Percentiles rank a stretch among this genome's conserved stretches.
Evolutionary conservation across 2,329 filamentous ascomycete genomes (phyloP).

Genomic region (Grosmannia huntii): DNA sequence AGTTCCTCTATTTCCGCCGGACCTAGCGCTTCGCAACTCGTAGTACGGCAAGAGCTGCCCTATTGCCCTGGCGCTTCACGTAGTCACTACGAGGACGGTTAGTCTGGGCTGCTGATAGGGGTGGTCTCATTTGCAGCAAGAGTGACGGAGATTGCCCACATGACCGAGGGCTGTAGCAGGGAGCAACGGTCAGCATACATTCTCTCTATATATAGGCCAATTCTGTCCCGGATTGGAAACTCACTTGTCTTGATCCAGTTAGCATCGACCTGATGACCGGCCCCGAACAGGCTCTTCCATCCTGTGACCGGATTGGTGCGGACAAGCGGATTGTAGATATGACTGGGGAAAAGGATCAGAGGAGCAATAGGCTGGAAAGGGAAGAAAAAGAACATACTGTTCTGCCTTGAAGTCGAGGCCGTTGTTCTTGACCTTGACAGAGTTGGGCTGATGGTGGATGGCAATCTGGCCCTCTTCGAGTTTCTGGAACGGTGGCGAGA

Average conservation of each 20-base stretch:
- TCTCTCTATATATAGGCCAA: background rate
- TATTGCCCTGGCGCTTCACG: slow-evolving; percentile 18
- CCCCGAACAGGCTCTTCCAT: slow-evolving; percentile 20
- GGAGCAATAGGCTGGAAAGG: too few species aligned
- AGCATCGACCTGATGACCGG: slow-evolving; percentile 17
- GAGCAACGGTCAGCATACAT: background rate
- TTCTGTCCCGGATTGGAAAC: background rate
- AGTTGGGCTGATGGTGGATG: slow-evolving; percentile 19
- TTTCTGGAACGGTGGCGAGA: slow-evolving; percentile 15
- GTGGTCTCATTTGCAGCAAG: too few species aligned
- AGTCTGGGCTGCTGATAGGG: too few species aligned
- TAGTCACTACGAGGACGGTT: slow-evolving; percentile 12
- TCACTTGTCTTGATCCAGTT: slow-evolving; percentile 20
- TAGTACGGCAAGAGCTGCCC: slow-evolving; percentile 18
- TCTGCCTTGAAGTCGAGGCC: slow-evolving; percentile 17
- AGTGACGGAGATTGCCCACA: slow-evolving; percentile 8
- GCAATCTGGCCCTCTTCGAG: slow-evolving; percentile 17
- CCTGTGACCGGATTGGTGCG: slow-evolving; percentile 20
- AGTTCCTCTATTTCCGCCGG: background rate
- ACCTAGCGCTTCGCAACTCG: slow-evolving; percentile 16
- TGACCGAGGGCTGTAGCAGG: slow-evolving; percentile 13
- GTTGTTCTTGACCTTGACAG: slow-evolving; percentile 18
- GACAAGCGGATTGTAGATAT: slow-evolving; percentile 10
- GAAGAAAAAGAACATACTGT: slow-evolving; percentile 17
- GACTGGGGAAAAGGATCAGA: slow-evolving; percentile 10